Evolutionary conservation across 805 yeast genomes (phyloP), one percentile per base, ranked within the genome.

Genomic region (Teunomyces gatunensis): DNA sequence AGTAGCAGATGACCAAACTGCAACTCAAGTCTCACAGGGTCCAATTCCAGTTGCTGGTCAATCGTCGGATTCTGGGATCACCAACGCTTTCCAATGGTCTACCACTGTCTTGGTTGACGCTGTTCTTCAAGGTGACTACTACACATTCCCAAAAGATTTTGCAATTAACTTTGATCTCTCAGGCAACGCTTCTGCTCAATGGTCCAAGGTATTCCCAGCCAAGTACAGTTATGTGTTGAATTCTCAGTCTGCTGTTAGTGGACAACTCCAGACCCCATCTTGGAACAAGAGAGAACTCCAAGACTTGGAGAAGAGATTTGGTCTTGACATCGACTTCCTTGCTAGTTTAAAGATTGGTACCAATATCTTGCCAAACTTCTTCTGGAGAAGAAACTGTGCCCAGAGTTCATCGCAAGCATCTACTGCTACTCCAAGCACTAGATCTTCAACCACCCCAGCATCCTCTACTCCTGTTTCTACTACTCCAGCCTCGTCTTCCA

Each of bases 291-390:
- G 51, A 47, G 45, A 47, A 29, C 37, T 45, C 3, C 20, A 12
- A 28, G 44, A 30, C n/a, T 20, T 25, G 17, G 40, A 42, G 18
- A 47, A 45, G 45, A 48, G 49, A 42, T 23, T 44, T 39, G 23
- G 18, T 23, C 20, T 32, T 27, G 52, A 48, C 42, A 5, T 39
- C 17, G 44, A 35, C 30, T 21, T 46, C 36, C 47, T 49, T 43
- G 46, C 39, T 13, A 15, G 43, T 17, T 41, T 52, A 27, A 27
- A 47, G 18, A 39, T 50, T 20, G 45, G 43, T 37, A 20, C 45
- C 44, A 54, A 48, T 44, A 36, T 47, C 39, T 54, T 54, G 49
- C 57, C 57, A 45, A 54, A 54, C 55, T 54, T 54, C 50, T 41
- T 55, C 45, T 54, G 55, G 55, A 39, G 47, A 13, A 40, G 25